Evolutionary conservation across 495 filamentous ascomycete genomes (phyloP), one percentile per base, ranked within the genome.

Genomic region (Tuber melanosporum): DNA sequence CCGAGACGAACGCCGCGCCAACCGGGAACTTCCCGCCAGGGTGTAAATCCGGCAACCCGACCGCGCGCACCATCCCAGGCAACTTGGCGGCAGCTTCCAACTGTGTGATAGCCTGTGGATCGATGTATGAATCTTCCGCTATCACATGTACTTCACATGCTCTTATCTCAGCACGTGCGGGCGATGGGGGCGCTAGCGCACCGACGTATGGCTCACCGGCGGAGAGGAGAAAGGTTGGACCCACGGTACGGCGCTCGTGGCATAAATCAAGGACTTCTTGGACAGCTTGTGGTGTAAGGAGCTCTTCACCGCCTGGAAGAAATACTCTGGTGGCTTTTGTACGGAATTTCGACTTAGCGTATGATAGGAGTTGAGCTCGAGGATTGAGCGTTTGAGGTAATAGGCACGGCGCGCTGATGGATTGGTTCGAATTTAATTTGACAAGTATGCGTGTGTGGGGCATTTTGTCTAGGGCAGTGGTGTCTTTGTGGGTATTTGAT

Each of bases 11-110:
- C 2, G 84, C 81, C 15, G 84, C 84, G 5, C 85, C 85, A 22
- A 85, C 84, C 2, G 85, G 85, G 39, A 84, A 86, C 69, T 85
- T 83, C 15, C 82, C 83, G 0, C 85, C 85, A 1, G 85, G 84
- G 70, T 86, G 85, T 0, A 86, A 66, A 71, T 86, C 85, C 3
- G 85, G 85, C 66, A 85, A 85, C 2, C 77, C 84, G 12, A 84
- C 79, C 10, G 82, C 85, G 42, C 83, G 73, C 3, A 85, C 73
- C 47, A 86, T 84, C 3, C 85, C 84, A 0, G 83, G 82, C 0
- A 86, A 74, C 36, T 73, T 75, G 19, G 85, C 85, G 26, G 82
- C 80, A 26, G 82, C 77, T 36, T 82, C 73, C 42, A 86, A 26
- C 57, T 86, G 85, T 0, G 70, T 73, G n/a, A 85, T 47, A 0